Evolutionary conservation across 2,329 filamentous ascomycete genomes (phyloP).

Genomic region (Ophiocordyceps camponoti-leonardi): DNA sequence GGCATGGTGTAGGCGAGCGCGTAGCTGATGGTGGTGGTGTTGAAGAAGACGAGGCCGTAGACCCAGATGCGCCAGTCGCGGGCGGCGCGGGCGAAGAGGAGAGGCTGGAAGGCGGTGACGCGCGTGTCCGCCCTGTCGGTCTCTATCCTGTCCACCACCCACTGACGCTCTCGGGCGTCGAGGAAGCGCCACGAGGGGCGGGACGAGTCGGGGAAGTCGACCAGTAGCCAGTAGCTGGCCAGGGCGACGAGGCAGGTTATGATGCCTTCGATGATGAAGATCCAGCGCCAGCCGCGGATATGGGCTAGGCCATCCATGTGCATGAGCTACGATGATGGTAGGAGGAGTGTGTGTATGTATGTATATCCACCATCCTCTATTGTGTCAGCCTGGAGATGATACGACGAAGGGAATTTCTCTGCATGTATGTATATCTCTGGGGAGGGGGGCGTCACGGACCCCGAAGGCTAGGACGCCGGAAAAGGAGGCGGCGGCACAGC

Average conservation of each 20-base stretch:
- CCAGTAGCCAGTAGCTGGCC: constrained; percentile 36
- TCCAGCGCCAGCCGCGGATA: constrained; percentile 49
- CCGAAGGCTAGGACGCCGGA: constrained; percentile 55
- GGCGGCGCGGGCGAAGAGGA: constrained; percentile 27
- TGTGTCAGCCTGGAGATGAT: no score
- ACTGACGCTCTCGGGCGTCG: constrained; percentile 28
- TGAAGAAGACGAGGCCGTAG: constrained; percentile 43
- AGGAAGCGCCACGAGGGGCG: constrained; percentile 36
- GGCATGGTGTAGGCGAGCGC: constrained; percentile 66
- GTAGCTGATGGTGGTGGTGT: constrained; percentile 56
- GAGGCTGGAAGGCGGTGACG: constrained; percentile 31
- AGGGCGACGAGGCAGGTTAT: constrained; percentile 36
- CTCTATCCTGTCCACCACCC: constrained; percentile 35
- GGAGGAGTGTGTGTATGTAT: no score
- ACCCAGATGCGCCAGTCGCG: constrained; percentile 42
- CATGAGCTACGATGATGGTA: constrained; percentile 38
- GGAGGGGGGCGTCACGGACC: constrained; percentile 19
- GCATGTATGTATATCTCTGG: no score
- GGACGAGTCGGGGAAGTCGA: constrained; percentile 45
- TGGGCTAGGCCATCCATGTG: constrained; percentile 39
- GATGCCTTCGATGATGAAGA: constrained; percentile 38
- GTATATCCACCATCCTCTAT: no score
- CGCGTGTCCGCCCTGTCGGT: constrained; percentile 39
- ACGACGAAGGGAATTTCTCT: no score
- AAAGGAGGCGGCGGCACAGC: constrained; percentile 47